Evolutionary conservation across 331 rosid genomes (phyloP), one percentile per base, ranked within the genome.

Genomic region (Cydonia oblonga): DNA sequence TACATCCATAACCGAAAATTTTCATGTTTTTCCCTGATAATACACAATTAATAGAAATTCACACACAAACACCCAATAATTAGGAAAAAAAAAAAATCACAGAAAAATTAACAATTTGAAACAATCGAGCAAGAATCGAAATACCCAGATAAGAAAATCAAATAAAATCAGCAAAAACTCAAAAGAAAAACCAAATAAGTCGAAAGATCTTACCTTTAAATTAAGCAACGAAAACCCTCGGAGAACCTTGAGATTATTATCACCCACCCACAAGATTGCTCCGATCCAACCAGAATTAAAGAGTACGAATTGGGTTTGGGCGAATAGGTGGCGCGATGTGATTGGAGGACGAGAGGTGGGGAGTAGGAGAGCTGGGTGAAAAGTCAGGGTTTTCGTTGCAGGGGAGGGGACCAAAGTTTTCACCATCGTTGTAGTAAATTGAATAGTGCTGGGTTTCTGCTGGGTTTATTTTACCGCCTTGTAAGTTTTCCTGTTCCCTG

Each of bases 121-220:
- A 18, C 13, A 18, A 40, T 53, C 4, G 44, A 40, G 9, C 20
- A 68, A 56, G 8, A 71, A 64, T 22, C 49, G 53, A 40, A 38
- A 53, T 26, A 40, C 40, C 59, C 68, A 70, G 1, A 14, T 25
- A 7, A 52, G 23, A 19, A 32, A 30, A 18, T 25, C 32, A 70
- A 30, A 33, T 19, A 22, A 57, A 54, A 5, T 25, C 40, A 16
- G 66, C 57, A 71, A 57, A 10, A 57, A 33, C 28, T 38, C 3
- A 19, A 35, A 19, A 38, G 3, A 20, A 24, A 25, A 2, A 71
- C n/a, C 68, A 56, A 56, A 63, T 32, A 56, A 56, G 19, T 32
- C 22, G 60, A 9, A 71, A 57, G 24, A 66, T 7, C 32, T 64
- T 15, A 65, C 81, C 76, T 78, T 56, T 26, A 53, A 29, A 46